Evolutionary conservation across 768 basidiomycete species (phyloP).

Genomic region (Russula emetica): DNA sequence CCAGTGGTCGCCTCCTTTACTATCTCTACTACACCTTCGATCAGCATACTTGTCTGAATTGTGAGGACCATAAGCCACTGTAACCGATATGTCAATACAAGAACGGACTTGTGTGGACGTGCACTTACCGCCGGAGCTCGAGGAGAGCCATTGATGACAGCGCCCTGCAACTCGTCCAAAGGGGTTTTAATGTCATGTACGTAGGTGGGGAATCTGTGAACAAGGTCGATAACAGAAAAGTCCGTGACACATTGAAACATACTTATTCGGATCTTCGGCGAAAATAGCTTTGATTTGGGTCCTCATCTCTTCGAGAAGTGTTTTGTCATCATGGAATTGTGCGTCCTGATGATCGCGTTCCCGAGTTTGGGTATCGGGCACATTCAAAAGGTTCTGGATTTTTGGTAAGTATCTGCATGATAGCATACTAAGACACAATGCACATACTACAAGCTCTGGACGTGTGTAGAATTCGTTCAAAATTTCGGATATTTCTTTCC

Average conservation of each 20-base stretch:
- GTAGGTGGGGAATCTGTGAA: conserved; percentile 12
- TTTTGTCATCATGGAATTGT: conserved; percentile 11
- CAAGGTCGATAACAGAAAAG: neutral
- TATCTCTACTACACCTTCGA: conserved; percentile 20
- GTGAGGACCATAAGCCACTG: conserved; percentile 18
- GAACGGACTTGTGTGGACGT: neutral
- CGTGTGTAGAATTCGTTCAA: conserved; percentile 7
- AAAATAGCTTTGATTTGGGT: neutral
- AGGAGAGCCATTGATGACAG: neutral
- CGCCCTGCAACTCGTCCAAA: neutral
- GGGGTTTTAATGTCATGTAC: neutral
- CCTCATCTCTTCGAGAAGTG: conserved; percentile 11
- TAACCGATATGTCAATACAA: neutral
- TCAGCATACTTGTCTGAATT: conserved; percentile 20
- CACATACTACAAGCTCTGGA: conserved; percentile 7
- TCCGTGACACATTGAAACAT: neutral
- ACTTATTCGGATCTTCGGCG: neutral
- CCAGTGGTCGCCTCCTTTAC: neutral
- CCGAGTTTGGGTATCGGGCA: neutral
- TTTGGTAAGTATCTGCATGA: neutral
- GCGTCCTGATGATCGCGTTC: conserved; percentile 10
- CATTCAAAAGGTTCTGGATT: conserved; percentile 3
- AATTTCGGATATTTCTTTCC: conserved; percentile 1
- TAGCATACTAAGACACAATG: neutral
- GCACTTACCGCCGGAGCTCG: neutral